Percentiles rank a stretch among this genome's conserved stretches.
These are phyloP conservation scores for Fusarium sulawesiense DNA, from an alignment of 2,329 filamentous ascomycete species.

Conservation along the genomic window DNA sequence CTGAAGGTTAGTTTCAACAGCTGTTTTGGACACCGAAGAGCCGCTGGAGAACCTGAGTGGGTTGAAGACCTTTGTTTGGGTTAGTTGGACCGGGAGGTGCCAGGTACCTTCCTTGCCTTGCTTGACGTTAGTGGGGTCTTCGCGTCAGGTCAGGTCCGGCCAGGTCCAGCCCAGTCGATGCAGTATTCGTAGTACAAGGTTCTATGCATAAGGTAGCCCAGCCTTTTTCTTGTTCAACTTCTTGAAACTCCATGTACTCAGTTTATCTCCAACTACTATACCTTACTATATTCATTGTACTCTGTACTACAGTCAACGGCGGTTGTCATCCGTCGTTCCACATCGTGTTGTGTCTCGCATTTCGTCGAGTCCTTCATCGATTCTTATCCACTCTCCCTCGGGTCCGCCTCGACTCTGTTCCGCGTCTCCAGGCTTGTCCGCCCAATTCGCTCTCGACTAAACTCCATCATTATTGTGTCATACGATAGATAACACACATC, in stretches of 20 bases:
- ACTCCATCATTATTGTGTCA: constrained; percentile 37
- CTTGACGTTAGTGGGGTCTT: constrained; percentile 19
- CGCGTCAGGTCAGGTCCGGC: constrained; percentile 17
- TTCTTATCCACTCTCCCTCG: background rate
- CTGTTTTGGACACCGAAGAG: constrained; percentile 22
- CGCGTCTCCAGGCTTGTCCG: constrained; percentile 7
- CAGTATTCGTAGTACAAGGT: constrained; percentile 7
- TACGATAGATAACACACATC: constrained; percentile 12
- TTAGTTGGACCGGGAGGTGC: background rate
- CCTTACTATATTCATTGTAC: background rate
- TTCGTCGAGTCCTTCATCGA: background rate
- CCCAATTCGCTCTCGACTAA: constrained; percentile 6
- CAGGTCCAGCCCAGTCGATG: constrained; percentile 14
- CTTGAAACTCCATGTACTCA: constrained; percentile 8
- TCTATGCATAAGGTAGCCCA: constrained; percentile 18
- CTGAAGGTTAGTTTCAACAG: constrained; percentile 22
- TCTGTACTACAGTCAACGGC: background rate
- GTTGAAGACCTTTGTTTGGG: background rate
- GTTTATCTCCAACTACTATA: constrained; percentile 1
- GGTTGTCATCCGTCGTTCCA: background rate
- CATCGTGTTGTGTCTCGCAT: background rate
- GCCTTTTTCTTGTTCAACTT: constrained; percentile 26
- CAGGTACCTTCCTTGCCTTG: constrained; percentile 17
- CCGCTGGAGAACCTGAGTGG: constrained; percentile 17
- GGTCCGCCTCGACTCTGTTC: background rate